A percentile compares a stretch with the other conserved stretches of the same genome.
Evolutionary conservation across 2,329 filamentous ascomycete genomes (phyloP).

Genomic region (Escovopsis sp.): DNA sequence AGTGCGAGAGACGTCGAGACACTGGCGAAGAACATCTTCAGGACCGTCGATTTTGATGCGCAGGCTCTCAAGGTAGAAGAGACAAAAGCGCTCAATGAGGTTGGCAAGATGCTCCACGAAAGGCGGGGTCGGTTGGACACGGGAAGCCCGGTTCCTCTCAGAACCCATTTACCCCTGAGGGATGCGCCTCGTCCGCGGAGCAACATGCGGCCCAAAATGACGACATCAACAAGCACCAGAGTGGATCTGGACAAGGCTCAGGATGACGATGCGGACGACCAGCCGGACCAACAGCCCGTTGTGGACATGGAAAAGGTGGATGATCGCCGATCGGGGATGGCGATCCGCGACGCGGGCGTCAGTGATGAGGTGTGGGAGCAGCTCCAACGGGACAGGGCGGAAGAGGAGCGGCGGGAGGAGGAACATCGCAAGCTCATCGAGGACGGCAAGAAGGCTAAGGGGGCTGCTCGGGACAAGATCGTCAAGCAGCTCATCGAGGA

Average conservation of each 20-base stretch:
- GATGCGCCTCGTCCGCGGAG: too few species aligned
- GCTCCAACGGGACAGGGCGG: slow-evolving; percentile 34
- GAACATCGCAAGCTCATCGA: slow-evolving; percentile 22
- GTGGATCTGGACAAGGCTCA: too few species aligned
- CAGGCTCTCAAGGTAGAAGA: slow-evolving; percentile 9
- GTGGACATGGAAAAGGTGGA: neutral
- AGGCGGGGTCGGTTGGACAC: slow-evolving; percentile 1
- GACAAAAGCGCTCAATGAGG: slow-evolving; percentile 2
- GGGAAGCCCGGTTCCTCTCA: neutral
- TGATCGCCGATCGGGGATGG: neutral
- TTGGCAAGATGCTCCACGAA: slow-evolving; percentile 12
- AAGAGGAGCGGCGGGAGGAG: slow-evolving; percentile 22
- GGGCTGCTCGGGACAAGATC: slow-evolving; percentile 21
- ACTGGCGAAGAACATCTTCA: slow-evolving; percentile 36
- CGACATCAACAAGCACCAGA: too few species aligned
- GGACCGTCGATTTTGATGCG: slow-evolving; percentile 10
- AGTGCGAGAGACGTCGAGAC: slow-evolving; percentile 48
- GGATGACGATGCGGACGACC: neutral
- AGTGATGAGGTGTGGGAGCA: slow-evolving; percentile 47
- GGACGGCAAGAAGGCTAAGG: slow-evolving; percentile 13
- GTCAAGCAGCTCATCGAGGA: slow-evolving; percentile 22
- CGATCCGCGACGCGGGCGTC: slow-evolving; percentile 39
- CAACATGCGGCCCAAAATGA: too few species aligned
- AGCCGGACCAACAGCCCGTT: slow-evolving; percentile 3
- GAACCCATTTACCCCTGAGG: neutral